Base-by-base conservation (phyloP, 2,329 filamentous ascomycete species). In the Raffaelea deltoideospora region DNA sequence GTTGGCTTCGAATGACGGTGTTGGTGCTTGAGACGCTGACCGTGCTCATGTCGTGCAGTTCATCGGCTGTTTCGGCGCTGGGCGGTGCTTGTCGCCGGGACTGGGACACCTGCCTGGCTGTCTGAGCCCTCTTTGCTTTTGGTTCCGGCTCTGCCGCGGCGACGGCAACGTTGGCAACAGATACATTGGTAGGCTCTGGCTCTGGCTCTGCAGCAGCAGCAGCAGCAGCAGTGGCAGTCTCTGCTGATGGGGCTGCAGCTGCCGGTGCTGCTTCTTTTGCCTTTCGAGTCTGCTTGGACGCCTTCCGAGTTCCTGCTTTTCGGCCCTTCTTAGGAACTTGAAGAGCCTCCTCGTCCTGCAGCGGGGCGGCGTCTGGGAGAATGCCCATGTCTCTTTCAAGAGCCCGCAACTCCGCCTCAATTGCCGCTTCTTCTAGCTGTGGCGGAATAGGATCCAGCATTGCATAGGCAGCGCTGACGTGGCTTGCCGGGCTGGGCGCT, bases 291-390 rank as follows among this genome's bases (percentile, higher is more conserved):
- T 68, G 64, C 49, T 70, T 72, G 0, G 69, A 68, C 1, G 45
- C 59, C 44, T 72, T 74, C 31, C 62, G 61, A 4, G 59, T 54
- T n/a, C 53, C 62, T 7, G 63, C 50, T 45, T 72, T 72, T 34
- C 65, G 64, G 20, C 64, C 66, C 49, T 69, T 73, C 52, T 73
- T 73, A 4, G 66, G 60, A 10, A 66, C 55, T 5, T 57, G 52
- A 0, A 67, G 47, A n/a, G n/a, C n/a, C n/a, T n/a, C n/a, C n/a
- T n/a, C n/a, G 29, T 65, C 59, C 9, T 50, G 41, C 19, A 48
- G 45, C 5, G 52, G 13, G 32, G 45, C 15, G 48, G 42, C 18
- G 51, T 50, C 15, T 63, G 53, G 5, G 32, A 37, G 35, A 54
- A 39, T 45, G 19, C 60, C 54, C 60, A 69, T 66, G 38, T 72